phyloP scores from a whole-genome alignment of 148 eudicot species.

The Amaranthus palmeri region DNA sequence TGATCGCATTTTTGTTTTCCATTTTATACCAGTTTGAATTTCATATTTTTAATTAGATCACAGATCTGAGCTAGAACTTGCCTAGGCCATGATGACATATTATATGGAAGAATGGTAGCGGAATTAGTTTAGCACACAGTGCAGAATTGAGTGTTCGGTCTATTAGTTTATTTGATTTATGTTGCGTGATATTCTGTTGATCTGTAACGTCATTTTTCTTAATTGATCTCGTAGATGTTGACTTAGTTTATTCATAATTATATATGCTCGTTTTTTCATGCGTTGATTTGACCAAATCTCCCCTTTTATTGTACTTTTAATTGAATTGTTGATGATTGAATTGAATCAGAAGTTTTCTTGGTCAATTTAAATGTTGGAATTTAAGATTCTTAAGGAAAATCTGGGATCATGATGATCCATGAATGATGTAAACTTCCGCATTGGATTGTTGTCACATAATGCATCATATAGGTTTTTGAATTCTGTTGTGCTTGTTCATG shows the following conservation, averaged over 20 bases:
- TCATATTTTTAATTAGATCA: background rate
- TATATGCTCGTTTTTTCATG: background rate
- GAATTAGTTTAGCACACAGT: no score
- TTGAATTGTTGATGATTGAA: slow-evolving; percentile 4
- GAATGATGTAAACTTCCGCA: background rate
- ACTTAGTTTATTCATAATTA: background rate
- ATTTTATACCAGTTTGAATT: background rate
- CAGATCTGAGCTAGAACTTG: background rate
- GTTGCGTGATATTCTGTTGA: background rate
- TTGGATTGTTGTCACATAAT: background rate
- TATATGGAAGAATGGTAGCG: no score
- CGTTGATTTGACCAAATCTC: background rate
- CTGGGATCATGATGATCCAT: background rate
- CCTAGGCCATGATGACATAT: no score
- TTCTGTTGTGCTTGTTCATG: background rate
- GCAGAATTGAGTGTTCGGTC: no score
- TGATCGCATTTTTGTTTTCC: background rate
- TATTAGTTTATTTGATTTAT: background rate
- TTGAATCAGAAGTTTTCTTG: background rate
- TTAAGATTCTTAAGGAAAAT: background rate
- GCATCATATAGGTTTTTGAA: background rate
- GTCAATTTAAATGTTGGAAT: background rate
- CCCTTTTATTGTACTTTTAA: background rate
- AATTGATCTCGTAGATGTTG: background rate
- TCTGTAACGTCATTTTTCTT: background rate